Evolutionary conservation across 345 rosid species (phyloP).

Genomic region (Stellera chamaejasme): DNA sequence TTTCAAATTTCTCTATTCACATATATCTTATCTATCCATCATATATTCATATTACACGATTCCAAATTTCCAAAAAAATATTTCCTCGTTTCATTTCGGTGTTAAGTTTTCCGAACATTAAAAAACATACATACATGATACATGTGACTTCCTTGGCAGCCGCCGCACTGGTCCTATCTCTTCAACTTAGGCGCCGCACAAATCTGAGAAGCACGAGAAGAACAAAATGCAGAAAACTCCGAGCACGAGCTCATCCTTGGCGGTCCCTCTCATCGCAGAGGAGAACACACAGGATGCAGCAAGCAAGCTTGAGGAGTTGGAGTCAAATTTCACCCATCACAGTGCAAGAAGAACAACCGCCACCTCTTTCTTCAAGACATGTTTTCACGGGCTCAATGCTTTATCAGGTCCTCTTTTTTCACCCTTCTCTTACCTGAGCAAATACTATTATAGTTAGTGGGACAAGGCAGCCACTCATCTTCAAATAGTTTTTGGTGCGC

Average conservation of each 20-base stretch:
- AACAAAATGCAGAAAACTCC: slow-evolving; percentile 9
- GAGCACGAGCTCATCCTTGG: slow-evolving; percentile 7
- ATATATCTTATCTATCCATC: too few species aligned
- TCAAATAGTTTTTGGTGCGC: slow-evolving; percentile 1
- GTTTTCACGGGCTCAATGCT: slow-evolving; percentile 59
- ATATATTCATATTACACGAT: too few species aligned
- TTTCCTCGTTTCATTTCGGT: too few species aligned
- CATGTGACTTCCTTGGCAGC: too few species aligned
- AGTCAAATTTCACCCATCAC: slow-evolving; percentile 12
- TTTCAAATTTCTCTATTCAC: too few species aligned
- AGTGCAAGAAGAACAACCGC: slow-evolving; percentile 6
- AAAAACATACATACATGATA: too few species aligned
- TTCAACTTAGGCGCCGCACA: too few species aligned
- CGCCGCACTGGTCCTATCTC: too few species aligned
- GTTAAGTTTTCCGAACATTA: too few species aligned
- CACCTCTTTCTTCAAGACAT: slow-evolving; percentile 43
- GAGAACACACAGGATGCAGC: slow-evolving; percentile 5
- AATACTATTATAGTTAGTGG: too few species aligned
- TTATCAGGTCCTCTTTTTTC: slow-evolving; percentile 41
- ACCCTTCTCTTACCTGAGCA: neutral
- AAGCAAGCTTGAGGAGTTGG: slow-evolving; percentile 21
- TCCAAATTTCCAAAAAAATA: too few species aligned
- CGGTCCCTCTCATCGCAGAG: slow-evolving; percentile 23
- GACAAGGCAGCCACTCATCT: neutral
- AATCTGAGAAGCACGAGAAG: too few species aligned